Evolutionary conservation across 768 basidiomycete species (phyloP), one percentile per base, ranked within the genome.

Genomic region (Boletellus ananas): DNA sequence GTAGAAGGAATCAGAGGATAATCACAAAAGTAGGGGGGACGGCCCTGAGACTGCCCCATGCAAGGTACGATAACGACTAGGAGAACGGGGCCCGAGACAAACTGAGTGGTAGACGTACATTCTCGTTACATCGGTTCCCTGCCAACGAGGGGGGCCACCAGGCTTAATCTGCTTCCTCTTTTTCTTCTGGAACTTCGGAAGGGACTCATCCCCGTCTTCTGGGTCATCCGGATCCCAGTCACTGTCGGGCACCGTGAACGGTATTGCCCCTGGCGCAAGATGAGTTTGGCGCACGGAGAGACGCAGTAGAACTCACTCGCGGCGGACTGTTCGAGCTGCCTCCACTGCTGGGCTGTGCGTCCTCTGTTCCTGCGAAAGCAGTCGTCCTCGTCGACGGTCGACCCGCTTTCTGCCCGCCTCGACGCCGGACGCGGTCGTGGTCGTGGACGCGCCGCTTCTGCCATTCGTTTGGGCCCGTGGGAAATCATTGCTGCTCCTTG

Each of bases 331-430:
- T 82, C 77, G 36, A 90, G 64, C 50, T 74, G 76, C 60, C 73
- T 79, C 84, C 87, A 88, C 3, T 75, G 70, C 45, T 75, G 69
- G 4, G 72, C 62, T 5, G 79, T 79, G 44, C 85, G 73, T 51
- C 77, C 76, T 38, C 69, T 72, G 62, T 89, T 91, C 43, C 78
- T 78, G 59, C 89, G 78, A 57, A 90, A 90, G 65, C 80, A 72
- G 14, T 78, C 80, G 64, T 90, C 87, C 43, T 79, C 80, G 50
- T 88, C 84, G 11, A 77, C 64, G 65, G 38, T 40, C 35, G 56
- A 31, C 11, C 20, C 33, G 45, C 51, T 25, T 52, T 39, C 42
- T 56, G 29, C 29, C 29, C 1, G 60, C 40, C 39, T 49, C 44
- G 66, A 58, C 47, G 70, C 68, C 11, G 77, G 74, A 55, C 75